A percentile compares a stretch with the other conserved stretches of the same genome.
Conservation (phyloP, 306 rosid genomes). For the Mucuna pruriens region DNA sequence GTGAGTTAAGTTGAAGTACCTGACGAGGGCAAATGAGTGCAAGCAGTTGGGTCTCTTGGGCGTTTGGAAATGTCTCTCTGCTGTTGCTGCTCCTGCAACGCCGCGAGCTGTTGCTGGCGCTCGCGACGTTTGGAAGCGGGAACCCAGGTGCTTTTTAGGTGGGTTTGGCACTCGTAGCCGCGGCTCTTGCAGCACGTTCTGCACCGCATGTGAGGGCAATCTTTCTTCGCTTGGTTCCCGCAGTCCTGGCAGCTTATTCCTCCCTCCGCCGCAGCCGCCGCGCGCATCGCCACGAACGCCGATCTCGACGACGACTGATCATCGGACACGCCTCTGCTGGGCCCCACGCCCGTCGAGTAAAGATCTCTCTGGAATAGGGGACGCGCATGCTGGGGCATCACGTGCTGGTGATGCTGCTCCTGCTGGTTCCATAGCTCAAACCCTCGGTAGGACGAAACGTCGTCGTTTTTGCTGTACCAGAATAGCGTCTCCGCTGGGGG, state of each 20-base stretch:
- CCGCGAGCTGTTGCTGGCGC: constrained; percentile 55
- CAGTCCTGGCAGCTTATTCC: constrained; percentile 94
- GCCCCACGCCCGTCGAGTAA: constrained; percentile 70
- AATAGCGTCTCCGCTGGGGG: constrained; percentile 52
- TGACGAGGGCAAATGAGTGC: constrained; percentile 64
- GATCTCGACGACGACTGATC: constrained; percentile 71
- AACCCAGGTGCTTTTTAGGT: constrained; percentile 93
- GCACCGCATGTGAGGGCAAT: constrained; percentile 84
- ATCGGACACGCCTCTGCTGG: constrained; percentile 60
- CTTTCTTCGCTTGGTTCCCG: constrained; percentile 97
- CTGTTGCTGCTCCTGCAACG: constrained; percentile 41
- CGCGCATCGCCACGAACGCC: constrained; percentile 44
- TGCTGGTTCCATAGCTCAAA: constrained; percentile 87
- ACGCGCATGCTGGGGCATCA: constrained; percentile 41
- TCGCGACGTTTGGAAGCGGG: constrained; percentile 92
- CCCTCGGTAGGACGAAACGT: constrained; percentile 57
- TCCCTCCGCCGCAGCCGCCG: constrained; percentile 50
- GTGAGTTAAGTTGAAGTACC: constrained; percentile 30
- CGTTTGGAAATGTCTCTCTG: constrained; percentile 56
- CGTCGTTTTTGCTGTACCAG: constrained; percentile 71
- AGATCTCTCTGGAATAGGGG: constrained; percentile 67
- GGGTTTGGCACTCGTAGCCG: constrained; percentile 86
- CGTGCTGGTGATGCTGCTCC: constrained; percentile 55
- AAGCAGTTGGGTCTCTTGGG: constrained; percentile 63
- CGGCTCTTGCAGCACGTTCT: constrained; percentile 97